Evolutionary conservation across 306 rosid genomes (phyloP).

Genomic region (Prunus dulcis): DNA sequence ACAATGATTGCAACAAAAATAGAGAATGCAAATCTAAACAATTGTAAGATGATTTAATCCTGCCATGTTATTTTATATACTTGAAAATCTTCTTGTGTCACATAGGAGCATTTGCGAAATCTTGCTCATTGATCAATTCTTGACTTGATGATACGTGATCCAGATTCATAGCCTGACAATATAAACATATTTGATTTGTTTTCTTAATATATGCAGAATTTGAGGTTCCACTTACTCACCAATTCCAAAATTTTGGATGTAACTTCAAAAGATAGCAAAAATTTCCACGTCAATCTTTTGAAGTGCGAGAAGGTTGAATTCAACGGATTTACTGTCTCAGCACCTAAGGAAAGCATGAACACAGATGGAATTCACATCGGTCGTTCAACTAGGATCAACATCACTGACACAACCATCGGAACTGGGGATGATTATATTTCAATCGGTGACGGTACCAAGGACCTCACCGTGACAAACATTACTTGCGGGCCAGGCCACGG

Average conservation of each 20-base stretch:
- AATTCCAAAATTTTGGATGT: slow-evolving; percentile 21
- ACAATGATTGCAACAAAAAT: too few species aligned
- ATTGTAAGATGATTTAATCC: slow-evolving; percentile 24
- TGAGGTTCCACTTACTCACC: slow-evolving; percentile 35
- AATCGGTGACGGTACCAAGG: slow-evolving; percentile 37
- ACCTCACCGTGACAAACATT: slow-evolving; percentile 10
- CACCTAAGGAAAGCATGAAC: slow-evolving; percentile 32
- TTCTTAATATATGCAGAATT: slow-evolving; percentile 14
- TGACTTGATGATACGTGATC: too few species aligned
- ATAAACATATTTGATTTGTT: neutral
- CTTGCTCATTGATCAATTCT: too few species aligned
- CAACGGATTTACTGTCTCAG: slow-evolving; percentile 12
- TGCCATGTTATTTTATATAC: too few species aligned
- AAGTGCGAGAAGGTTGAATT: slow-evolving; percentile 34
- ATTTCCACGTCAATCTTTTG: slow-evolving; percentile 32
- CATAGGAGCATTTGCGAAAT: too few species aligned
- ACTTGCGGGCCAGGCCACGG: slow-evolving; percentile 59
- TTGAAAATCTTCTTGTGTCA: too few species aligned
- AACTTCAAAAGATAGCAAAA: slow-evolving; percentile 30
- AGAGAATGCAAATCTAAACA: slow-evolving; percentile 13
- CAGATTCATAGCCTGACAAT: neutral
- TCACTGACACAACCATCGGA: slow-evolving; percentile 20
- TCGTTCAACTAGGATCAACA: slow-evolving; percentile 33
- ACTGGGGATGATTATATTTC: slow-evolving; percentile 60
- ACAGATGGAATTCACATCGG: slow-evolving; percentile 56